Evolutionary conservation across 805 yeast species (phyloP), one percentile per base, ranked within the genome.

Genomic region (Saccharomyces kudriavzevii): DNA sequence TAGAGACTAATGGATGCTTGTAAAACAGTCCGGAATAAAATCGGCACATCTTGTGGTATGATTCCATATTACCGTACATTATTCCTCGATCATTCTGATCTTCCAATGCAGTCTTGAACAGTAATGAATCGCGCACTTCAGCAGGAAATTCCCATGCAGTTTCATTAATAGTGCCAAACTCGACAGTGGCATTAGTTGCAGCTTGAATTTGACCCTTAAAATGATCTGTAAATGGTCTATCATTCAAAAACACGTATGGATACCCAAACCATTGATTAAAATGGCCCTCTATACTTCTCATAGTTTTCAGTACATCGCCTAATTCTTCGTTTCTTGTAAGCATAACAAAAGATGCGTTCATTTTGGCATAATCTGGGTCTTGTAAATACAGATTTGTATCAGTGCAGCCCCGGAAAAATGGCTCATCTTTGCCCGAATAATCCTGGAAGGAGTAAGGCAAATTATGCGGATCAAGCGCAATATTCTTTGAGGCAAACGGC

Each of bases 11-110:
- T 6, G 86, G 87, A 68, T 92, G 97, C 55, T 84, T 80, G 71
- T 81, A 89, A 65, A 92, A 92, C 54, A 76, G 75, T 1, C 96
- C 96, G 0, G 95, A 82, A 65, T 87, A 89, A 67, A 84, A 91
- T n/a, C 97, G 78, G 67, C 98, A 92, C 98, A 92, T 92, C 64
- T 87, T 85, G 68, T 92, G 97, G 66, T 92, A 94, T 4, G 92
- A 81, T 49, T 79, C 84, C 75, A 83, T 70, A 55, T 82, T 83
- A 0, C 97, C 98, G 67, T 94, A 91, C 79, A 88, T 78, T 54
- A 92, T 83, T 1, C 82, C 84, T 40, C 89, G 71, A 69, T 91
- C 97, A 29, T 95, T 95, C 68, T 91, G 97, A 17, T 74, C 72
- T 45, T 83, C 77, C 11, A 91, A 76, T n/a, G 75, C 74, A 65